Conservation (phyloP, 2,329 filamentous ascomycete genomes). For the Hymenoscyphus fraxineus region DNA sequence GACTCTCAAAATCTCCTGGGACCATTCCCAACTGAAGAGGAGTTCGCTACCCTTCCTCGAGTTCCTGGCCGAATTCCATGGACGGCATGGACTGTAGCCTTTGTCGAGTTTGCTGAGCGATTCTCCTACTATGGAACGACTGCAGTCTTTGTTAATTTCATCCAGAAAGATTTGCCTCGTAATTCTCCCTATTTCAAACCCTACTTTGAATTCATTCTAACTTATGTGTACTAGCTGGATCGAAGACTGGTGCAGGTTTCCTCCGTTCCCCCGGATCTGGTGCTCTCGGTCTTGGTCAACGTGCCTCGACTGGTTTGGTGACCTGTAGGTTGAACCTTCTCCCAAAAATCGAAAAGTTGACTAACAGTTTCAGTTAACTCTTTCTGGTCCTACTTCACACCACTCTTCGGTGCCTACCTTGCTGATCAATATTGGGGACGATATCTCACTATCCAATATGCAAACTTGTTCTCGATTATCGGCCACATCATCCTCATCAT, state of each 20-base stretch:
- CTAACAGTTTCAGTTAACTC: constrained; percentile 18
- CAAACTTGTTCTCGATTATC: constrained; percentile 42
- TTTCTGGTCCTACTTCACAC: constrained; percentile 40
- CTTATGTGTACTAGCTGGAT: constrained; percentile 24
- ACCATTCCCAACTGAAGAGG: constrained; percentile 53
- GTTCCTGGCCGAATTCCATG: constrained; percentile 47
- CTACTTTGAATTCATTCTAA: no score
- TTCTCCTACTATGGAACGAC: constrained; percentile 63
- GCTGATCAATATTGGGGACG: constrained; percentile 55
- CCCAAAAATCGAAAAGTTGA: not conserved
- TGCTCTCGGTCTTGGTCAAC: constrained; percentile 43
- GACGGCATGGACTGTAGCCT: constrained; percentile 46
- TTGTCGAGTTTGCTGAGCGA: constrained; percentile 60
- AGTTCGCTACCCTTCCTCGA: constrained; percentile 55
- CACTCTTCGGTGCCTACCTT: constrained; percentile 51
- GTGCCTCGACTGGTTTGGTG: constrained; percentile 45
- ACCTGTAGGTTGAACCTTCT: constrained; percentile 39
- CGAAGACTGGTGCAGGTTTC: constrained; percentile 42
- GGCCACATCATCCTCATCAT: constrained; percentile 52
- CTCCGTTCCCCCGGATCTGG: constrained; percentile 36
- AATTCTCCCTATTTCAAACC: no score
- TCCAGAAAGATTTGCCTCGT: constrained; percentile 43
- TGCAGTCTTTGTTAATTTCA: constrained; percentile 51
- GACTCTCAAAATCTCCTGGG: constrained; percentile 9
- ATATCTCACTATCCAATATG: constrained; percentile 55